These are phyloP conservation scores for Williopsis jadinii DNA, from an alignment of 1,139 yeast genomes.

Conservation along the genomic window DNA sequence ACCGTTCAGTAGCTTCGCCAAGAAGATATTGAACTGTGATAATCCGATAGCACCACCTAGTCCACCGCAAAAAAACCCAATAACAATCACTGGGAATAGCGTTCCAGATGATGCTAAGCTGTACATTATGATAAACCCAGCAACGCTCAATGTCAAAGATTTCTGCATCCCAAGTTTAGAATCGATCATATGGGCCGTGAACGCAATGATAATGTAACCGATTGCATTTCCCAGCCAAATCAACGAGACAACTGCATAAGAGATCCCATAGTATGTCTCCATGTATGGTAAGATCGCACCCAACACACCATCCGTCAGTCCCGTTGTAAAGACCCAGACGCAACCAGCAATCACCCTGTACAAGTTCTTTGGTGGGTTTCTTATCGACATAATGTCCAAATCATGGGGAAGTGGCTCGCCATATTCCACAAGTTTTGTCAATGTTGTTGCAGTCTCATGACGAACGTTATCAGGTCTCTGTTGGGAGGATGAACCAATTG, in stretches of 20 bases:
- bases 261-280: conserved; percentile 32
- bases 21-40: conserved; percentile 52
- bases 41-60: conserved; percentile 50
- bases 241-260: conserved; percentile 37
- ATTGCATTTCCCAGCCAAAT: conserved; percentile 39
- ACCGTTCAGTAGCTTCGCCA: conserved; percentile 36
- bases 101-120: conserved; percentile 25
- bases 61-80: conserved; percentile 54
- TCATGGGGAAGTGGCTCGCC: not conserved
- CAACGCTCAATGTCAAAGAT: conserved; percentile 20
- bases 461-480: conserved; percentile 10
- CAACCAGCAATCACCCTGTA: conserved; percentile 37
- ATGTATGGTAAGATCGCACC: conserved; percentile 39
- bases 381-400: conserved; percentile 8
- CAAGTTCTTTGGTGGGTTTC: conserved; percentile 37
- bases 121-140: conserved; percentile 21
- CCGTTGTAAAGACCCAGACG: conserved; percentile 33
- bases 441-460: conserved; percentile 7
- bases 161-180: conserved; percentile 32
- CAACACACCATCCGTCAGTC: conserved; percentile 36
- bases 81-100: conserved; percentile 33
- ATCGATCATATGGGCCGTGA: conserved; percentile 31
- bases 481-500: conserved; percentile 2
- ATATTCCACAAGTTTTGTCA: conserved; percentile 8
- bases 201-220: conserved; percentile 35